phyloP scores from a whole-genome alignment of 192 early-diverging fungal species.

The Backusella australiensis region DNA sequence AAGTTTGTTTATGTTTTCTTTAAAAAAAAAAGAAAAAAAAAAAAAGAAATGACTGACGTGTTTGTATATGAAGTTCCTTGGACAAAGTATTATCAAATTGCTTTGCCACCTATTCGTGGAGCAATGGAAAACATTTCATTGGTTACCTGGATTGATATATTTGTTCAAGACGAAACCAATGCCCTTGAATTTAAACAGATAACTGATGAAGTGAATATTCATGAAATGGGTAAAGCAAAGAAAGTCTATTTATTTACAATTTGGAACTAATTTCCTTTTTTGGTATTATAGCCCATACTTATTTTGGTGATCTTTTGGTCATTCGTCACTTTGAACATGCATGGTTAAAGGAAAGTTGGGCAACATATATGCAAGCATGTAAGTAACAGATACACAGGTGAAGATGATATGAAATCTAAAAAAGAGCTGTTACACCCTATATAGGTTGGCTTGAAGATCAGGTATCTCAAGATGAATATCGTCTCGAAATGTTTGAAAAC shows the following conservation, averaged over 20 bases:
- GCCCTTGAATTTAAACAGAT: conserved; percentile 27
- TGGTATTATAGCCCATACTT: conserved; percentile 36
- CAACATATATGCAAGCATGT: conserved; percentile 44
- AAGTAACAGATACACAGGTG: neutral
- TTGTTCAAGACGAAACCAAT: conserved; percentile 36
- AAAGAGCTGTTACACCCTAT: neutral
- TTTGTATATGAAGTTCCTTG: conserved; percentile 38
- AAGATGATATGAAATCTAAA: neutral
- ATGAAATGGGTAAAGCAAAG: conserved; percentile 46
- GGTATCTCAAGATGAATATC: conserved; percentile 32
- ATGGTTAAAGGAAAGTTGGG: conserved; percentile 61
- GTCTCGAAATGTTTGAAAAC: conserved; percentile 31
- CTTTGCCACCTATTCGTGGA: conserved; percentile 36
- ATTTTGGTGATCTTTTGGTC: conserved; percentile 55
- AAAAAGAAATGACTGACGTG: neutral
- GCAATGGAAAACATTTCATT: conserved; percentile 61
- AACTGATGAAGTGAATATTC: conserved; percentile 44
- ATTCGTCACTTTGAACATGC: conserved; percentile 60
- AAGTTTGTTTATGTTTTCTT: neutral
- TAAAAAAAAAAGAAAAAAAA: neutral
- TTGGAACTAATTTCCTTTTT: neutral
- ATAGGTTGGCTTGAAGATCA: conserved; percentile 38
- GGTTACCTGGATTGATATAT: conserved; percentile 42
- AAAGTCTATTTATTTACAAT: neutral
- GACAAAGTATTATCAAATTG: conserved; percentile 54